A percentile compares a stretch with the other conserved stretches of the same genome.
These are phyloP conservation scores for Venturia oleaginea DNA, from an alignment of 2,329 filamentous ascomycete species.

Conservation along the genomic window DNA sequence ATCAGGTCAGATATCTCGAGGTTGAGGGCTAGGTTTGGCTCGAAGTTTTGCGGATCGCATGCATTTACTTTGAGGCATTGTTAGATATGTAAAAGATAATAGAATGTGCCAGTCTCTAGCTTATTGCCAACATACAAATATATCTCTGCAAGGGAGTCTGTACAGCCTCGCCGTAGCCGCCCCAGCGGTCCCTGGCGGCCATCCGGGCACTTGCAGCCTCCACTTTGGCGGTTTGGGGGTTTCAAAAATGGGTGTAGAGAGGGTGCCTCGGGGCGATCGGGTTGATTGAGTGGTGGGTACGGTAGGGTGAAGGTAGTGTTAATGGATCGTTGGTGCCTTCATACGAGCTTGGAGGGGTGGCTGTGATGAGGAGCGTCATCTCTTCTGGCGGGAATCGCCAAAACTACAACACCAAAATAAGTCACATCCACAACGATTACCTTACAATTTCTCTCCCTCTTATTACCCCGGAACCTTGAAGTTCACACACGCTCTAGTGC, in stretches of 20 bases:
- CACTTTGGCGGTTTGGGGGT: conserved; percentile 38
- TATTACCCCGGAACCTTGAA: neutral
- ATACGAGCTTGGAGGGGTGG: neutral
- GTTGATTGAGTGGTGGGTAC: no score
- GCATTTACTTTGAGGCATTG: conserved; percentile 56
- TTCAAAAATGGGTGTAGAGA: neutral
- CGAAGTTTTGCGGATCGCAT: conserved; percentile 94
- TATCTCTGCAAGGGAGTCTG: conserved; percentile 87
- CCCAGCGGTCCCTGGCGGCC: conserved; percentile 89
- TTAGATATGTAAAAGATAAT: neutral
- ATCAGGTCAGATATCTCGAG: conserved; percentile 95
- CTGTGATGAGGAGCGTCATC: neutral
- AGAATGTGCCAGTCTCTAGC: neutral
- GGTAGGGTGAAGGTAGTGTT: neutral
- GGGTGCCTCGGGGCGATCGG: neutral
- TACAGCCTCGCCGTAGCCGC: conserved; percentile 66
- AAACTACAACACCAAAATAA: neutral
- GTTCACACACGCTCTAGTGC: neutral
- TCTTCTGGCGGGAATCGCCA: neutral
- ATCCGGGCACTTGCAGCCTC: conserved; percentile 94
- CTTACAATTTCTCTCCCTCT: neutral
- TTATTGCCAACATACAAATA: conserved; percentile 50
- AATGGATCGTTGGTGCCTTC: neutral
- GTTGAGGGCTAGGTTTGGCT: conserved; percentile 91
- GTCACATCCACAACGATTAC: neutral